Percentiles rank a stretch among this genome's conserved stretches.
Evolutionary conservation across 306 rosid species (phyloP).

Genomic region (Begonia peltatifolia): DNA sequence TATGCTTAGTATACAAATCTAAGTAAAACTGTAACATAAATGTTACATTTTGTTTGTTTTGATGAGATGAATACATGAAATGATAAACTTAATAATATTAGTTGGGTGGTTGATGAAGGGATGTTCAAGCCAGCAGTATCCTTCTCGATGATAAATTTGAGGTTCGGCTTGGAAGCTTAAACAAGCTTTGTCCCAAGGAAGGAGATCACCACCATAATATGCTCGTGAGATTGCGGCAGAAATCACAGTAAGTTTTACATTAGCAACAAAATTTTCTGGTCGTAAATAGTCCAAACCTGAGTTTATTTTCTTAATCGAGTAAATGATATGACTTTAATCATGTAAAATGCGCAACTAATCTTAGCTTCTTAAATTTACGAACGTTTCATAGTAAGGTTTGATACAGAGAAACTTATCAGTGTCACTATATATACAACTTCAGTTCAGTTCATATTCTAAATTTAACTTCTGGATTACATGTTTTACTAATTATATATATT

Average conservation of each 20-base stretch:
- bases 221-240: constrained; percentile 57
- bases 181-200: constrained; percentile 48
- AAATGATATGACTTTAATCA: no score
- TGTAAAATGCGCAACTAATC: no score
- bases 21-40: not conserved
- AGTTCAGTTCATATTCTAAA: no score
- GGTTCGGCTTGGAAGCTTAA: constrained; percentile 95
- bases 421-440: no score
- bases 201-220: constrained; percentile 64
- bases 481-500: no score
- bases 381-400: no score
- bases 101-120: constrained; percentile 41
- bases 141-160: constrained; percentile 93
- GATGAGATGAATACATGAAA: not conserved
- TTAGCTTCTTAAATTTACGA: no score
- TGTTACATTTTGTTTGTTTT: not conserved
- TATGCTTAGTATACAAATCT: no score
- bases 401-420: no score
- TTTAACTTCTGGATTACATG: no score
- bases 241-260: constrained; percentile 47
- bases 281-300: not conserved
- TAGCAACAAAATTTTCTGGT: not conserved
- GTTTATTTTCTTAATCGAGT: no score
- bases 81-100: constrained; percentile 8
- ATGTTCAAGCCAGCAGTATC: constrained; percentile 90